phyloP scores from a whole-genome alignment of 805 yeast genomes.

The Cyberlindnera misumaiensis region DNA sequence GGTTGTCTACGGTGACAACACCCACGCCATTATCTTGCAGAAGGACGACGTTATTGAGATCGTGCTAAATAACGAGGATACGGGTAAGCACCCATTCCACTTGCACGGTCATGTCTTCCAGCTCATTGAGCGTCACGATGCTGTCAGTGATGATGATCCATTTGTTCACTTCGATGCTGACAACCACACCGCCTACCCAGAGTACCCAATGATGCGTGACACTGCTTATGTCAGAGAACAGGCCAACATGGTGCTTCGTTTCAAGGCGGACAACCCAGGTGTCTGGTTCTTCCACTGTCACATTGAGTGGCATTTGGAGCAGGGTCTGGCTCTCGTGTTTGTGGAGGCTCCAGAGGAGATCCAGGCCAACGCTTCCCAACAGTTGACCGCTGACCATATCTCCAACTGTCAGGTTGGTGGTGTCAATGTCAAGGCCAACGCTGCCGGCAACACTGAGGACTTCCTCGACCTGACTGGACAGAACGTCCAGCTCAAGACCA shows the following conservation, averaged over 20 bases:
- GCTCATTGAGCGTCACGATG: conserved; percentile 66
- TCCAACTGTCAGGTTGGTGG: conserved; percentile 54
- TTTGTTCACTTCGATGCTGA: conserved; percentile 46
- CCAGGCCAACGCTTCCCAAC: conserved; percentile 46
- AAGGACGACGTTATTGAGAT: conserved; percentile 59
- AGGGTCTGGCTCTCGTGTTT: conserved; percentile 78
- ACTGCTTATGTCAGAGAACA: conserved; percentile 72
- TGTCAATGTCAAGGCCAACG: conserved; percentile 64
- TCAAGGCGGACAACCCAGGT: conserved; percentile 93
- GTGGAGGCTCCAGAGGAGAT: conserved; percentile 79
- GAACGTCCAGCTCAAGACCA: conserved; percentile 54
- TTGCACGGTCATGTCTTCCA: conserved; percentile 89
- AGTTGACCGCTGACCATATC: conserved; percentile 53
- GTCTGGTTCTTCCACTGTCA: conserved; percentile 99
- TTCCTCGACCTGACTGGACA: conserved; percentile 67
- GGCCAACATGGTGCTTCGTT: conserved; percentile 80
- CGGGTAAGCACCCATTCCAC: conserved; percentile 97
- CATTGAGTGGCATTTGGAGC: conserved; percentile 96
- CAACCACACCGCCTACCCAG: conserved; percentile 48
- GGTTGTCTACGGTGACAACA: conserved; percentile 66
- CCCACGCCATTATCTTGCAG: conserved; percentile 64
- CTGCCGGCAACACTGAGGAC: conserved; percentile 69
- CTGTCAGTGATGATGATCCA: conserved; percentile 45
- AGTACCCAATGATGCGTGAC: conserved; percentile 81
- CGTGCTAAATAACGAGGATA: conserved; percentile 77